Evolutionary conservation across 2,329 filamentous ascomycete genomes (phyloP), one percentile per base, ranked within the genome.

Genomic region (Pestalotiopsis sp.): DNA sequence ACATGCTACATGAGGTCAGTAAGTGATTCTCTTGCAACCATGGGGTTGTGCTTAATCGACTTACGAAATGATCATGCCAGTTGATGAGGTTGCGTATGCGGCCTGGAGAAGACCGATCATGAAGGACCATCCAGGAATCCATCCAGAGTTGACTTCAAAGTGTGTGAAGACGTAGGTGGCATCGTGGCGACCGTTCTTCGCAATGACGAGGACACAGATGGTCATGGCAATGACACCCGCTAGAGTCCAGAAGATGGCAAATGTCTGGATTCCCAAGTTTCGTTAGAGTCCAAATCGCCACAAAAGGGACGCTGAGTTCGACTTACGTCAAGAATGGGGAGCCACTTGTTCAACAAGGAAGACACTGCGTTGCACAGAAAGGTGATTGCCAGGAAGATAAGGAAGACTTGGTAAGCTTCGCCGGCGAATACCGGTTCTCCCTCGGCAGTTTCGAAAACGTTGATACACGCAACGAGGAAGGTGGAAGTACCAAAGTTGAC

Each of bases 401-500:
- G 82, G 68, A 92, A 89, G 20, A 92, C 83, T 77, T 94, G 91
- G 84, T 91, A 94, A 36, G 82, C 76, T 58, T 83, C 84, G 60
- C 81, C 85, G 2, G 78, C 78, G 63, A 88, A 80, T 69, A 88
- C 76, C 12, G 77, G 80, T 12, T 79, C 77, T 58, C 82, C 85
- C 5, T 80, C 78, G 45, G 80, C 77, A 2, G 79, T 78, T 67
- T 86, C 81, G 69, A 88, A 89, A 45, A 89, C 84, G 68, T 88
- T 87, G 78, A 89, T 76, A 74, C 85, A 87, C 14, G 81, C 84
- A 67, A 87, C 83, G 68, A 88, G 79, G 77, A 89, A 86, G 72
- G 94, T 88, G 0, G 90, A 92, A 3, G 92, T 93, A 6, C 91
- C 92, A 74, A 94, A 94, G 82, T 93, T 93, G 76, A 94, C 92